Evolutionary conservation across 2,329 filamentous ascomycete species (phyloP).

Genomic region (Sarocladium brachiariae): DNA sequence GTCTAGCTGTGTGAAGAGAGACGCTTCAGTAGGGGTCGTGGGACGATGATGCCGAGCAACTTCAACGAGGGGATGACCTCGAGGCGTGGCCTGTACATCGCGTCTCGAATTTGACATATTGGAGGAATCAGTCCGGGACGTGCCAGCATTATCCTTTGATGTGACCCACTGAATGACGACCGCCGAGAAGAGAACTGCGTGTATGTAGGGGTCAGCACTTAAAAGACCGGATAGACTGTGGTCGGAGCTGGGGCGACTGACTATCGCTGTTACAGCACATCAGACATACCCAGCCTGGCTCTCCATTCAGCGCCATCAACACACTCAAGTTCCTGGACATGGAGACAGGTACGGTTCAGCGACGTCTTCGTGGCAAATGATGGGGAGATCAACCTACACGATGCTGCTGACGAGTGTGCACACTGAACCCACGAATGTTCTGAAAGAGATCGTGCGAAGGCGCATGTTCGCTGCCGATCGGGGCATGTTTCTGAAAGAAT

Average conservation of each 20-base stretch:
- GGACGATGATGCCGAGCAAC: conserved; percentile 13
- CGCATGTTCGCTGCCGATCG: conserved; percentile 33
- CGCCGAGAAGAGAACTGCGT: conserved; percentile 51
- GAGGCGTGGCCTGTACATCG: conserved; percentile 1
- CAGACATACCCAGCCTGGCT: conserved; percentile 59
- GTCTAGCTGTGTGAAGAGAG: background rate
- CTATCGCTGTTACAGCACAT: conserved; percentile 60
- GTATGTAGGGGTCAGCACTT: background rate
- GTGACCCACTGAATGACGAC: conserved; percentile 57
- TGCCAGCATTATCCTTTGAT: conserved; percentile 35
- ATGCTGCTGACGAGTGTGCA: conserved; percentile 52
- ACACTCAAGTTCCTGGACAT: conserved; percentile 48
- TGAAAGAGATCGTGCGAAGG: conserved; percentile 45
- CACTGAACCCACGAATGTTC: conserved; percentile 53
- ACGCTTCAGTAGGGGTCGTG: background rate
- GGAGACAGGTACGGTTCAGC: background rate
- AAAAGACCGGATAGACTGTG: background rate
- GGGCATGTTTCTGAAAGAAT: conserved; percentile 43
- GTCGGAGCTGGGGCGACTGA: conserved; percentile 23
- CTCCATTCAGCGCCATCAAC: conserved; percentile 50
- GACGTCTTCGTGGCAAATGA: no score
- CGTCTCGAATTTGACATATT: background rate
- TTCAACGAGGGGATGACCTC: conserved; percentile 7
- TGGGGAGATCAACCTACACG: conserved; percentile 39
- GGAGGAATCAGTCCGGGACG: conserved; percentile 12